phyloP scores from a whole-genome alignment of 805 yeast species.

The Gaillardinia entomophila region DNA sequence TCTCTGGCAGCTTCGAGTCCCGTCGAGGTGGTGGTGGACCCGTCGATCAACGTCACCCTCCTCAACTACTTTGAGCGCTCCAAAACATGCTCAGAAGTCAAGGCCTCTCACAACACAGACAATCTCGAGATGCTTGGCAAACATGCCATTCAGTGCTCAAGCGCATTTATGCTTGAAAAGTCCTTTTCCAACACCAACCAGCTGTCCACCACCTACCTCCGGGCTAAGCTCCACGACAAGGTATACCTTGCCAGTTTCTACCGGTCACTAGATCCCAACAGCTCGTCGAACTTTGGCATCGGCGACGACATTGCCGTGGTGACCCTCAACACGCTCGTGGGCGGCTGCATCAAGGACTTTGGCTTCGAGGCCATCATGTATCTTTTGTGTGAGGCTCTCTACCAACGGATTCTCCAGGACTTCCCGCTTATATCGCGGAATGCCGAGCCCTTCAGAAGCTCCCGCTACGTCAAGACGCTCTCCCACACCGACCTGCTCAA shows the following conservation, averaged over 20 bases:
- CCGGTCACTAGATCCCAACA: conserved; percentile 41
- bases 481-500: conserved; percentile 7
- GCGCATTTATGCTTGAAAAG: conserved; percentile 59
- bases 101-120: conserved; percentile 24
- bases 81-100: conserved; percentile 47
- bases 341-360: conserved; percentile 71
- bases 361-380: conserved; percentile 69
- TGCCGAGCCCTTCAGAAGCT: conserved; percentile 20
- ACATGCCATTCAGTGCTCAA: conserved; percentile 46
- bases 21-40: conserved; percentile 9
- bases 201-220: conserved; percentile 49
- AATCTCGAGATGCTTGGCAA: conserved; percentile 56
- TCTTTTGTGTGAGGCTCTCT: conserved; percentile 64
- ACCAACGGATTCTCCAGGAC: conserved; percentile 52
- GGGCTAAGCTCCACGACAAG: conserved; percentile 38
- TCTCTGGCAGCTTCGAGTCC: conserved; percentile 8
- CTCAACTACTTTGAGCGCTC: conserved; percentile 51
- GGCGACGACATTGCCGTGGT: conserved; percentile 49
- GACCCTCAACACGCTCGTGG: conserved; percentile 54
- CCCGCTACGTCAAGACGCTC: neutral
- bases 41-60: conserved; percentile 9
- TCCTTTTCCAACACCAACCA: conserved; percentile 50
- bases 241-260: conserved; percentile 39
- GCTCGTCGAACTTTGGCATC: conserved; percentile 23
- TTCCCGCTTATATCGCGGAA: conserved; percentile 57